A percentile compares a stretch with the other conserved stretches of the same genome.
Conservation (phyloP, 139 green algal species). For the Micromonas pusilla region DNA sequence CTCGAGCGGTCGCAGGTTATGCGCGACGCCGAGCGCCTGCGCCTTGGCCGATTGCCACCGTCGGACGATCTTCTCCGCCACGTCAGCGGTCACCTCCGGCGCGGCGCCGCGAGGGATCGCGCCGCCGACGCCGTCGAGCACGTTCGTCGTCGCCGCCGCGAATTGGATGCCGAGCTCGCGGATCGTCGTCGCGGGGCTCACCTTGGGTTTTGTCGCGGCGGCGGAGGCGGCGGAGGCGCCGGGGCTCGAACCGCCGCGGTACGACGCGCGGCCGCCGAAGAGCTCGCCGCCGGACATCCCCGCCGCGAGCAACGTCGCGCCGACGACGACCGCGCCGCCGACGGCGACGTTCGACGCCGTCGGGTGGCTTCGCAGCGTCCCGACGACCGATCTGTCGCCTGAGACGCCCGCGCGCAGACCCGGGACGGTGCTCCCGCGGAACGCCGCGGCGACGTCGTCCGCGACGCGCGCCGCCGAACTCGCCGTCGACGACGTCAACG, state of each 20-base stretch:
- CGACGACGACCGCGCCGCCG: too few relatives aligned
- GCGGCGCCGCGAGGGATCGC: neutral
- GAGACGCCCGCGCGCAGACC: neutral
- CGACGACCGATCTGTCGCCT: too few relatives aligned
- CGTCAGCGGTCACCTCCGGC: neutral
- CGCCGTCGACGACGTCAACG: neutral
- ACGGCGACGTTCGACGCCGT: neutral
- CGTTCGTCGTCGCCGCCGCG: neutral
- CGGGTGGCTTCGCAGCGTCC: neutral
- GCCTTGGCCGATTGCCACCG: constrained; percentile 25
- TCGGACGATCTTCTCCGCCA: constrained; percentile 9
- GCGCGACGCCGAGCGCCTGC: constrained; percentile 13
- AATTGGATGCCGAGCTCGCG: too few relatives aligned
- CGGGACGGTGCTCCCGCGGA: neutral
- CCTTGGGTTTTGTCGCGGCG: too few relatives aligned
- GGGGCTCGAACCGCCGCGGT: too few relatives aligned
- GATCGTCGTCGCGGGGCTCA: too few relatives aligned
- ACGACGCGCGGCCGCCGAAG: too few relatives aligned
- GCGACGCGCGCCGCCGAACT: neutral
- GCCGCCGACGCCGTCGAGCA: neutral
- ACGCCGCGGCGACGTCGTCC: neutral
- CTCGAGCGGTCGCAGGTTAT: constrained; percentile 13
- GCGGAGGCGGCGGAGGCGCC: too few relatives aligned
- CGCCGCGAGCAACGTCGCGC: too few relatives aligned
- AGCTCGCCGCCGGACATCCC: too few relatives aligned